Evolutionary conservation across 2,329 filamentous ascomycete genomes (phyloP), one percentile per base, ranked within the genome.

Genomic region (Helotiales sp.): DNA sequence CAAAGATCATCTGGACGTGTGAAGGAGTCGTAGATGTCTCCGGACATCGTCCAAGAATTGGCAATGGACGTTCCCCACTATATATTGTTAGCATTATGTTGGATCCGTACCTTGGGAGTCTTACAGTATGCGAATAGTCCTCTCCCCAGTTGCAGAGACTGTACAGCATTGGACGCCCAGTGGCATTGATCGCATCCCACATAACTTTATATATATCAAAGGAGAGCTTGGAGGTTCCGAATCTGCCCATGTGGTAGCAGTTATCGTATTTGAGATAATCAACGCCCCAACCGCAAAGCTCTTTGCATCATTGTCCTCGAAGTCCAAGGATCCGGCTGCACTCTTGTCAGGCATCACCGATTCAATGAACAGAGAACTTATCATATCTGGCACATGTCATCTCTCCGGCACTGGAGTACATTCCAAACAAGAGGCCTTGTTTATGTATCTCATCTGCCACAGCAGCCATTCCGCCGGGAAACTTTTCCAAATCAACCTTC

Each of bases 201-300:
- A 72, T 73, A 2, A 58, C 61, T 25, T 66, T 65, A 58, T 72
- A 75, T 1, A 63, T 52, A 27, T 63, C 54, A 27, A 61, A 65
- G 13, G 63, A 62, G 1, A 65, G 47, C 49, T 61, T 55, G 4
- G 62, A 56, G 4, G 61, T 60, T 1, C 79, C 79, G 27, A 74
- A 76, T 55, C 79, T 74, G 15, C 80, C 80, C 60, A 77, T 71
- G 54, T 81, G 80, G 68, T 76, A 81, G 71, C 81, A 83, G 61
- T 82, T 82, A 66, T 82, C 80, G 60, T 81, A 81, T 63, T 81
- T 79, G 5, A 79, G 68, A 57, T 79, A 80, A 61, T 78, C 76
- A 25, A 81, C 76, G 0, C 75, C 79, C 77, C 79, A 81, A n/a
- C 69, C 2, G 80, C 79, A 64, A 77, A 82, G 3, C 75, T 71